These are phyloP conservation scores for Leccinum fibrillosum DNA, from an alignment of 768 basidiomycete genomes.

Conservation along the genomic window DNA sequence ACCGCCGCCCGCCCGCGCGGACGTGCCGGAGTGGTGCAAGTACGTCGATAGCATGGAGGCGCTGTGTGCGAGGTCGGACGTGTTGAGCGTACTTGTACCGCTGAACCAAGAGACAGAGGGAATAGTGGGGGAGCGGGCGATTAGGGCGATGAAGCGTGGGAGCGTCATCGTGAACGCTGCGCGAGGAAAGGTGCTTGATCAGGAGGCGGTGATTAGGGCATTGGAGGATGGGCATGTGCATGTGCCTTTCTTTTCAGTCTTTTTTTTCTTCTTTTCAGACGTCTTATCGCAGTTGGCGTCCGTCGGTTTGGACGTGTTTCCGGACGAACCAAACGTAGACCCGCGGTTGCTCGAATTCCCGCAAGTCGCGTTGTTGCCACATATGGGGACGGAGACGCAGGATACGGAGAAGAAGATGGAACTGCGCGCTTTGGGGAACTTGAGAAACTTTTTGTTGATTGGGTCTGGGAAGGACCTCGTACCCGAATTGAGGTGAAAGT, in stretches of 20 bases:
- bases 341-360: slow-evolving; percentile 74
- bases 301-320: slow-evolving; percentile 83
- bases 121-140: slow-evolving; percentile 32
- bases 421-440: slow-evolving; percentile 71
- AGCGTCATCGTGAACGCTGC: slow-evolving; percentile 84
- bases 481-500: background rate
- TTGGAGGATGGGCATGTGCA: slow-evolving; percentile 86
- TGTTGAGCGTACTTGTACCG: slow-evolving; percentile 38
- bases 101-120: too few relatives aligned
- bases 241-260: background rate
- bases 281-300: background rate
- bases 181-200: slow-evolving; percentile 84
- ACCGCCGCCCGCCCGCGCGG: slow-evolving; percentile 47
- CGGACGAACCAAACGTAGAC: slow-evolving; percentile 79
- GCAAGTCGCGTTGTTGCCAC: slow-evolving; percentile 83
- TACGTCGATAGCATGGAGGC: slow-evolving; percentile 67
- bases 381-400: slow-evolving; percentile 84
- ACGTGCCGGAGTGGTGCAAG: slow-evolving; percentile 70
- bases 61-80: slow-evolving; percentile 71
- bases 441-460: slow-evolving; percentile 53
- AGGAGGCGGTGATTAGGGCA: slow-evolving; percentile 80
- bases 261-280: background rate
- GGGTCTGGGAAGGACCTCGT: background rate
- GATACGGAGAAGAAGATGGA: slow-evolving; percentile 84
- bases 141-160: slow-evolving; percentile 73